Evolutionary conservation across 2,329 filamentous ascomycete genomes (phyloP), one percentile per base, ranked within the genome.

Genomic region (Sporothrix variecibatus): DNA sequence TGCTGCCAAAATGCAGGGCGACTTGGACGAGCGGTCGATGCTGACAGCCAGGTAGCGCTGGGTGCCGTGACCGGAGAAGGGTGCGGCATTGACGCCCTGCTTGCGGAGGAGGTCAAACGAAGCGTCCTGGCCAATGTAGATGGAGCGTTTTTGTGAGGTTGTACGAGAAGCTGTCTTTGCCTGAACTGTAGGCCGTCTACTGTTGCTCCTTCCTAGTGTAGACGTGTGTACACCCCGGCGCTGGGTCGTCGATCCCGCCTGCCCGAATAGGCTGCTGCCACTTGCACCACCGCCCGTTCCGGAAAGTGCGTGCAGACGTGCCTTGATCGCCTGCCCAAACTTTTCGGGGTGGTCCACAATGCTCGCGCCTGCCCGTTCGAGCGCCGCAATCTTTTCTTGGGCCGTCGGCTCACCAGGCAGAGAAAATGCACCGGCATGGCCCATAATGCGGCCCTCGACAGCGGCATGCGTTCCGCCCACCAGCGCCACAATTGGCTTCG

Each of bases 271-370:
- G 80, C 58, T 53, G 56, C 43, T 58, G 26, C 58, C 40, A 15
- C 17, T 67, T 75, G 51, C 38, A 76, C 71, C 53, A 75, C 38
- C 62, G 67, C 23, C 75, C 7, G 43, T 26, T 8, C 58, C 15
- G 15, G 23, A 34, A 20, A 26, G 62, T 49, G 43, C 72, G 20
- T 81, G 82, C 3, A 94, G 82, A 17, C 93, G 83, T 2, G 83
- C 82, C 80, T 90, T 92, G 85, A 95, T 89, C 0, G 89, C 88
- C 26, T 86, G 83, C 0, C 93, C 93, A 75, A 95, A 92, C 76
- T 92, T 90, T 68, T 92, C 91, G 0, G 93, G 93, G 79, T 95
- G 93, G 75, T 93, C 89, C 2, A 94, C 90, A 81, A 95, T 89
- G 0, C 87, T 88, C 0, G 88, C 92, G 2, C 92, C 92, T 15